Conservation (phyloP, 768 basidiomycete species). For the Naganishia onofrii region DNA sequence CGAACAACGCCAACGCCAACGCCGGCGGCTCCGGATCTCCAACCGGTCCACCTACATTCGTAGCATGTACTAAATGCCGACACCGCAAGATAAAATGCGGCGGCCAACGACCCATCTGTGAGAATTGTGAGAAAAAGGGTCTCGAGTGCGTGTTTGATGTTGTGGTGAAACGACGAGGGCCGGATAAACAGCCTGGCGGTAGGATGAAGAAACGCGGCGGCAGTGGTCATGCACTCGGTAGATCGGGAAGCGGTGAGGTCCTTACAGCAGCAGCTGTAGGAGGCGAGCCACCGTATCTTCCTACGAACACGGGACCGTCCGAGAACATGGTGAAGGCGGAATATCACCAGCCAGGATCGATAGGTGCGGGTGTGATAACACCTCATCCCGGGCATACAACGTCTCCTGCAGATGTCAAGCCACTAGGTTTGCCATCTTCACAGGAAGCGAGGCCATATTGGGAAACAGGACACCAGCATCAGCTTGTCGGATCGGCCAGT, state of each 20-base stretch:
- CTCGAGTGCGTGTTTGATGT: constrained; percentile 34
- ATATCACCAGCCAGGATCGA: neutral
- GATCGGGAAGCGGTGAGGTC: neutral
- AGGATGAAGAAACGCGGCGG: constrained; percentile 25
- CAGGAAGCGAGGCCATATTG: neutral
- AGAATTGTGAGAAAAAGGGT: constrained; percentile 33
- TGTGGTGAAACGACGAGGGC: constrained; percentile 34
- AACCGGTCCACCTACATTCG: constrained; percentile 11
- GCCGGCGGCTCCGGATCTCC: neutral
- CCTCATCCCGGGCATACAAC: neutral
- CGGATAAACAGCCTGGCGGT: constrained; percentile 34
- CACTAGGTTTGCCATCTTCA: neutral
- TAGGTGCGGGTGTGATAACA: neutral
- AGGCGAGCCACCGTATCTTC: neutral
- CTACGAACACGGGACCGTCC: neutral
- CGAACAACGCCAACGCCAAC: neutral
- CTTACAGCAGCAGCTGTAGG: too few relatives aligned
- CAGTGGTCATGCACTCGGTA: neutral
- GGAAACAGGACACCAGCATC: neutral
- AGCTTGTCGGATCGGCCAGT: neutral
- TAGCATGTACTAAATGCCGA: constrained; percentile 33
- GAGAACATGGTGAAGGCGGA: neutral
- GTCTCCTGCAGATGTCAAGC: neutral
- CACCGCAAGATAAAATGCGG: constrained; percentile 36
- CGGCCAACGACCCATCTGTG: constrained; percentile 27